Evolutionary conservation across 495 filamentous ascomycete genomes (phyloP).

Genomic region (Tuber borchii): DNA sequence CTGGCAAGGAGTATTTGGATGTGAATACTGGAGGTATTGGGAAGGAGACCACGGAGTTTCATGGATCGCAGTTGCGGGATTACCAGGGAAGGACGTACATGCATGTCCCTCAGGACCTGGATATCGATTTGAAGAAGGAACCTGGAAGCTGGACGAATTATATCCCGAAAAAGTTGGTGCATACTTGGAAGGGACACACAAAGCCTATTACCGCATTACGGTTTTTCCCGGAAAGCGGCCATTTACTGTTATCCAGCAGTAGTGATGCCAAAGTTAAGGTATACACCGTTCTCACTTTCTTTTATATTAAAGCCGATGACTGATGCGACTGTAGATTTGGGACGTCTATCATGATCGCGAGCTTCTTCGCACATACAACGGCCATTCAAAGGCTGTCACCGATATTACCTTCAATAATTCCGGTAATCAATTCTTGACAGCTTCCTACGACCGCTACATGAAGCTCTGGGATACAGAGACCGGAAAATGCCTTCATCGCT

Average conservation of each 20-base stretch:
- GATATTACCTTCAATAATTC: constrained; percentile 78
- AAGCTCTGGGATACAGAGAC: constrained; percentile 98
- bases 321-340: constrained; percentile 55
- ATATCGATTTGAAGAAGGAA: constrained; percentile 79
- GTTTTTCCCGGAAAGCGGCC: constrained; percentile 80
- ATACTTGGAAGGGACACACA: constrained; percentile 76
- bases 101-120: constrained; percentile 94
- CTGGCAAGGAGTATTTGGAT: constrained; percentile 40
- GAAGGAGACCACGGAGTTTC: constrained; percentile 75
- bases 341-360: constrained; percentile 86
- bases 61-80: constrained; percentile 74
- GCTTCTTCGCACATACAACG: constrained; percentile 79
- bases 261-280: constrained; percentile 80
- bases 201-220: constrained; percentile 79
- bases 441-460: constrained; percentile 85
- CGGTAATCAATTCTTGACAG: constrained; percentile 85
- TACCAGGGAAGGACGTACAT: constrained; percentile 89
- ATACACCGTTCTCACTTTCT: constrained; percentile 1
- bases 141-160: constrained; percentile 73
- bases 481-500: constrained; percentile 74
- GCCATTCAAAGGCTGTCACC: constrained; percentile 82
- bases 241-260: constrained; percentile 76
- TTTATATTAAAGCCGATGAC: constrained; percentile 2
- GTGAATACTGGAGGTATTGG: constrained; percentile 49
- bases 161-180: constrained; percentile 84